Evolutionary conservation across 306 rosid genomes (phyloP).

Genomic region (Sicyos edulis): DNA sequence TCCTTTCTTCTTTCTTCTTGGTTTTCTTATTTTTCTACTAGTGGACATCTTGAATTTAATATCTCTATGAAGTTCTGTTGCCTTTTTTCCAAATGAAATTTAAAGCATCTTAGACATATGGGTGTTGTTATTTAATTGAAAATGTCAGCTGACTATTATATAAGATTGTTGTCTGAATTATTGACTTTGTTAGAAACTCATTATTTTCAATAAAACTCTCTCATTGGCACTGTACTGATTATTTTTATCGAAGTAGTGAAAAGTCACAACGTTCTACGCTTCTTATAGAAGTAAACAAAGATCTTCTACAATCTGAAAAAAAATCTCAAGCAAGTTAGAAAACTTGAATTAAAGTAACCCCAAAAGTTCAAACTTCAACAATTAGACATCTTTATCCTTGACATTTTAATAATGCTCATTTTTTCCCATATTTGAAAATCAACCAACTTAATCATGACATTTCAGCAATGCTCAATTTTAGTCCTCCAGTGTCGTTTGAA

Average conservation of each 20-base stretch:
- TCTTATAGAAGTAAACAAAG: not conserved
- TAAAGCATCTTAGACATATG: not conserved
- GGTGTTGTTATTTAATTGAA: not conserved
- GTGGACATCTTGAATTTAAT: not conserved
- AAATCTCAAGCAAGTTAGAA: not conserved
- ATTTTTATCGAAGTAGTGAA: not conserved
- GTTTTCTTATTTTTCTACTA: not conserved
- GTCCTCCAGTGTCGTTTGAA: too few relatives aligned
- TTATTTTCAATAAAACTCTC: not conserved
- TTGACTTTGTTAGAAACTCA: not conserved
- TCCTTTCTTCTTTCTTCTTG: constrained; percentile 8
- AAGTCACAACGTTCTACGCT: not conserved
- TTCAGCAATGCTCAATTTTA: too few relatives aligned
- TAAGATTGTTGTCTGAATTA: not conserved
- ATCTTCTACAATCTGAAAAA: not conserved
- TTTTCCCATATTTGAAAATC: too few relatives aligned
- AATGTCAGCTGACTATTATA: not conserved
- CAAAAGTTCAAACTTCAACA: not conserved
- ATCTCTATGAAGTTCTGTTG: not conserved
- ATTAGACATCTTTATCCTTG: too few relatives aligned
- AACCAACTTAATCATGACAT: too few relatives aligned
- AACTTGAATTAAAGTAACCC: not conserved
- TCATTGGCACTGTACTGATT: not conserved
- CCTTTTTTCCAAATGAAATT: not conserved
- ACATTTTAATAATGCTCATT: too few relatives aligned